Evolutionary conservation across 164 flowering plant genomes (phyloP), one percentile per base, ranked within the genome.

Genomic region (Umbellularia californica): DNA sequence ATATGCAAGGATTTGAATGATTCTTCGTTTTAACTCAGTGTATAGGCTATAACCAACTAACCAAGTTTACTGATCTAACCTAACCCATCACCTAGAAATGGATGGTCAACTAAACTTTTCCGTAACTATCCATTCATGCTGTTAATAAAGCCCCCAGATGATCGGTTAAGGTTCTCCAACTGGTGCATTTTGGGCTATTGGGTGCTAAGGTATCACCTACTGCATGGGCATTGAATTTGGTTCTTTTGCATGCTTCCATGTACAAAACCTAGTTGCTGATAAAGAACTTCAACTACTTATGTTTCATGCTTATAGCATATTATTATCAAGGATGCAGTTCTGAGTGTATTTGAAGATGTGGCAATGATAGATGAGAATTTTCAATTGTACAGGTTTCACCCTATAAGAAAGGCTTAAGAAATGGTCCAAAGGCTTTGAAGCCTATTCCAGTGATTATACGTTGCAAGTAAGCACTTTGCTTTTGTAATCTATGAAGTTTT

Each of bases 371-470:
- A 75, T 10, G 58, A 23, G 12, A 15, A 28, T 23, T 2, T 23
- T 64, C 2, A 30, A 62, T 72, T 7, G 4, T 86, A 83, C 90
- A 94, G 98, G 80, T 81, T 70, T 84, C 95, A 63, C 83, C 60
- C 12, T 87, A 89, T 79, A 95, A 89, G 81, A 87, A 85, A 81
- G 93, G 97, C 71, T 84, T 91, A 69, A 87, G 98, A 85, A 95
- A 91, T 83, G 97, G 95, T 68, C 95, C 98, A 25, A 93, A 86
- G 81, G 95, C 97, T 73, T 75, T 94, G 81, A 94, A 94, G 81
- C 95, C 97, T 35, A 79, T 80, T 74, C 95, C 97, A 1, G 94
- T 95, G 58, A 93, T 93, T 52, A 73, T 93, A 41, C 90, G 94
- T 1, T 93, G 97, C 97, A 90, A 50, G 97, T 92, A 86, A 87